phyloP scores from a whole-genome alignment of 192 early-diverging fungal species.

The Coemansia sp. region DNA sequence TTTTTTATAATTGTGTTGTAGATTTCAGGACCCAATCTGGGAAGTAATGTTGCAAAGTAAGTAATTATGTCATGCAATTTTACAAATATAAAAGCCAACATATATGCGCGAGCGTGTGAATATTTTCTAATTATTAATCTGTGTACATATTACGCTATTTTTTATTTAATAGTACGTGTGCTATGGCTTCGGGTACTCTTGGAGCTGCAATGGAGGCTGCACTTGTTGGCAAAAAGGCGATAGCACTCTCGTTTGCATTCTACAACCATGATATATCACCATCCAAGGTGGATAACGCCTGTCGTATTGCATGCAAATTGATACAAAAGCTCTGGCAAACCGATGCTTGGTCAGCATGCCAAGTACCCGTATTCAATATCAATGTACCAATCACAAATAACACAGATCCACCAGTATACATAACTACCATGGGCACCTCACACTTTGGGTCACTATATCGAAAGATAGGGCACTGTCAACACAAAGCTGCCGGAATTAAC shows the following conservation, averaged over 20 bases:
- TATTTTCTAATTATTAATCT: too few relatives aligned
- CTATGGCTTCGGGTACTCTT: conserved; percentile 23
- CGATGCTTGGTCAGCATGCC: conserved; percentile 9
- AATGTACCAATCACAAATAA: conserved; percentile 12
- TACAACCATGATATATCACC: conserved; percentile 18
- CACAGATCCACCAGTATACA: conserved; percentile 4
- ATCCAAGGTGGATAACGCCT: conserved; percentile 16
- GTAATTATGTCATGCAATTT: not conserved
- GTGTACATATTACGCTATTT: too few relatives aligned
- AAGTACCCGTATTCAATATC: conserved; percentile 15
- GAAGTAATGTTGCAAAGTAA: conserved; percentile 33
- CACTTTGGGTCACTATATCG: conserved; percentile 20
- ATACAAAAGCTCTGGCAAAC: conserved; percentile 19
- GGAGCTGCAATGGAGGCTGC: conserved; percentile 29
- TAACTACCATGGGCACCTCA: conserved; percentile 16
- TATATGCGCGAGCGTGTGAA: too few relatives aligned
- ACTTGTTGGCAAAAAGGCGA: conserved; percentile 2
- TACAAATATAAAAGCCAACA: not conserved
- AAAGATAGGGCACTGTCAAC: not conserved
- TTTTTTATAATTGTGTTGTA: conserved; percentile 7
- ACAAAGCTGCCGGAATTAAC: conserved; percentile 1
- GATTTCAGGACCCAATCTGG: conserved; percentile 33
- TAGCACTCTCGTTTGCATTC: conserved; percentile 29
- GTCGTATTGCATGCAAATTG: conserved; percentile 6
- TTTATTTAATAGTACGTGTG: conserved; percentile 16